A percentile compares a stretch with the other conserved stretches of the same genome.
These are phyloP conservation scores for Rosa rugosa DNA, from an alignment of 306 rosid species.

Conservation along the genomic window DNA sequence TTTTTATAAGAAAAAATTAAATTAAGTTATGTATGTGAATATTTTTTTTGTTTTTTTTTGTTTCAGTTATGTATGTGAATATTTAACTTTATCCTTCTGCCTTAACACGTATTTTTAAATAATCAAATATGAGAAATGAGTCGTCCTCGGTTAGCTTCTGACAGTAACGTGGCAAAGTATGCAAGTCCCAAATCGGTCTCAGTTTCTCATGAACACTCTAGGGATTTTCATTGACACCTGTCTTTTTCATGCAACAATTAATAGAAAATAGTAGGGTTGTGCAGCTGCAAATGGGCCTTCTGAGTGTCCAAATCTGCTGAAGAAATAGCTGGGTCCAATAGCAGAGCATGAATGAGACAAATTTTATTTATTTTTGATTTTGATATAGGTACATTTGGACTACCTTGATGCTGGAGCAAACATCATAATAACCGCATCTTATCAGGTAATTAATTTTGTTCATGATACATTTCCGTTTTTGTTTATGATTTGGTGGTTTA, in stretches of 20 bases:
- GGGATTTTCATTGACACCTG: neutral
- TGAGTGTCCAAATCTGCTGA: neutral
- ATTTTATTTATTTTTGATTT: neutral
- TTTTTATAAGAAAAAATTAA: too few species aligned
- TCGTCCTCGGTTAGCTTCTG: slow-evolving; percentile 8
- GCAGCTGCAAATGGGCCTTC: neutral
- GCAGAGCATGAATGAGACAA: neutral
- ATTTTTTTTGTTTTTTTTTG: too few species aligned
- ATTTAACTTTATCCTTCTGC: neutral
- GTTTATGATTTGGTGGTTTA: neutral
- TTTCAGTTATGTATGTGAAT: too few species aligned
- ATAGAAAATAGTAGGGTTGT: neutral
- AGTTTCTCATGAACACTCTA: neutral
- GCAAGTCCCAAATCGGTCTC: neutral
- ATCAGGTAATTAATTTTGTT: slow-evolving; percentile 58
- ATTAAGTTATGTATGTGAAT: neutral
- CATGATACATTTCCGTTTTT: neutral
- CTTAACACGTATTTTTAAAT: neutral
- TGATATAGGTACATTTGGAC: slow-evolving; percentile 77
- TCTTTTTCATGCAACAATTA: neutral
- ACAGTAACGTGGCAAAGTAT: slow-evolving; percentile 1
- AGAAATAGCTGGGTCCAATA: neutral
- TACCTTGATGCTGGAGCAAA: slow-evolving; percentile 93
- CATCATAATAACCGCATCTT: slow-evolving; percentile 77
- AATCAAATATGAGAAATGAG: neutral